phyloP scores from a whole-genome alignment of 2,329 filamentous ascomycete species.

The Alternaria sp. region DNA sequence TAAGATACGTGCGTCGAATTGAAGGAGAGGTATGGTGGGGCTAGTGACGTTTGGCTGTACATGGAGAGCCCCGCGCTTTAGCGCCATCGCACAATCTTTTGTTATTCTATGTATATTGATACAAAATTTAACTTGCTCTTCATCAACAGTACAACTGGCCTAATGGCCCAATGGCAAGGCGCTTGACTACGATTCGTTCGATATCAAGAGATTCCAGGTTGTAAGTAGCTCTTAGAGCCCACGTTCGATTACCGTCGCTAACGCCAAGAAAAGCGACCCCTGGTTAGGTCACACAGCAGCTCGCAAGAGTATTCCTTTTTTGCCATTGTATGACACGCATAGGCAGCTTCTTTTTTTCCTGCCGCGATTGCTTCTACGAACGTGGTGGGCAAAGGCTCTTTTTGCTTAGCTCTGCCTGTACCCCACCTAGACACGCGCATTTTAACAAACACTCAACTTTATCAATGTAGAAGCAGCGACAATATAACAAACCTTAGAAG shows the following conservation, averaged over 20 bases:
- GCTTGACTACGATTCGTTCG: conserved; percentile 59
- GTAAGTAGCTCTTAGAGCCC: conserved; percentile 1
- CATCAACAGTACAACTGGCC: conserved; percentile 22
- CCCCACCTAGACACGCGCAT: not conserved
- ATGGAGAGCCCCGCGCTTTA: too few species aligned
- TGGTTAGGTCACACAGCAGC: conserved; percentile 25
- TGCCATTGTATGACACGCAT: not conserved
- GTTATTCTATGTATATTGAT: too few species aligned
- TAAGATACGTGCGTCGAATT: conserved; percentile 6
- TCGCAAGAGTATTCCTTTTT: conserved; percentile 4
- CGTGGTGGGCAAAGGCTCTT: not conserved
- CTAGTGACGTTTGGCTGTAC: not conserved
- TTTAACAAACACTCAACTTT: rapidly evolving
- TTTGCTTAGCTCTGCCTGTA: not conserved
- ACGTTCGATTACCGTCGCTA: not conserved
- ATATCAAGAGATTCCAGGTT: conserved; percentile 43
- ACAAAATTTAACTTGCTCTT: not conserved
- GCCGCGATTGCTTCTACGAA: too few species aligned
- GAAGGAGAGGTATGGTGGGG: conserved; percentile 8
- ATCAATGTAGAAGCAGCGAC: not conserved
- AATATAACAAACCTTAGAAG: not conserved
- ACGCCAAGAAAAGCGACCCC: conserved; percentile 14
- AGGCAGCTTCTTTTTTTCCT: not conserved
- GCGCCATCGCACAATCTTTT: too few species aligned
- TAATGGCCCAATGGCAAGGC: conserved; percentile 63